phyloP scores from a whole-genome alignment of 2,329 filamentous ascomycete species.

The Penicillium sp. region DNA sequence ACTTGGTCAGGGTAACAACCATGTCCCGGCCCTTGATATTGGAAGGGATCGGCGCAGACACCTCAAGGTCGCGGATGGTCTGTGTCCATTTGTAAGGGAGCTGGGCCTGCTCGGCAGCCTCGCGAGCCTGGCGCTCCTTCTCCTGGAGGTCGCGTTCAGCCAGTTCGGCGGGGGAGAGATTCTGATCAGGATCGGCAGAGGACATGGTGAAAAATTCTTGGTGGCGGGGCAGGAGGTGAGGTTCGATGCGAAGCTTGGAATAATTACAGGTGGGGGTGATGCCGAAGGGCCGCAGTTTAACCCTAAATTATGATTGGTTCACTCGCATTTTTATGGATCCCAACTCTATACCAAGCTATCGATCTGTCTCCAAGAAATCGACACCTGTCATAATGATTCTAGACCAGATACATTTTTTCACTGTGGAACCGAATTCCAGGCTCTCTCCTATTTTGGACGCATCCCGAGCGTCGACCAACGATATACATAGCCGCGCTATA shows the following conservation, averaged over 20 bases:
- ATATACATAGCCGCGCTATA: constrained; percentile 20
- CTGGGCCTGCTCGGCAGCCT: constrained; percentile 82
- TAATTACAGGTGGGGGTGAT: background rate
- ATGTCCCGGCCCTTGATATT: constrained; percentile 85
- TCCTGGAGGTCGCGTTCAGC: constrained; percentile 57
- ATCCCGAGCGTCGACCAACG: background rate
- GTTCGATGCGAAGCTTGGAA: background rate
- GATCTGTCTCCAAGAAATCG: background rate
- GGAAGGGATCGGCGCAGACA: constrained; percentile 74
- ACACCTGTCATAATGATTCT: background rate
- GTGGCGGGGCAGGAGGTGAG: background rate
- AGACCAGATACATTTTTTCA: background rate
- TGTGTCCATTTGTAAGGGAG: constrained; percentile 98
- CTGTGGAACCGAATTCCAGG: background rate
- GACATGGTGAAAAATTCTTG: constrained; percentile 27
- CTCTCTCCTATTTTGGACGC: background rate
- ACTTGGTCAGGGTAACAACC: constrained; percentile 78
- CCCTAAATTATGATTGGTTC: background rate
- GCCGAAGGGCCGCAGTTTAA: background rate
- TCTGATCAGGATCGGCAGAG: constrained; percentile 32
- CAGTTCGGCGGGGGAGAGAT: constrained; percentile 30
- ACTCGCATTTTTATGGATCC: background rate
- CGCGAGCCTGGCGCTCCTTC: constrained; percentile 64
- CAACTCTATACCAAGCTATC: background rate
- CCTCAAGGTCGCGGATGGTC: constrained; percentile 83